Percentiles rank a stretch among this genome's conserved stretches.
phyloP scores from a whole-genome alignment of 2,329 filamentous ascomycete genomes.

The Podosphaera fusca region DNA sequence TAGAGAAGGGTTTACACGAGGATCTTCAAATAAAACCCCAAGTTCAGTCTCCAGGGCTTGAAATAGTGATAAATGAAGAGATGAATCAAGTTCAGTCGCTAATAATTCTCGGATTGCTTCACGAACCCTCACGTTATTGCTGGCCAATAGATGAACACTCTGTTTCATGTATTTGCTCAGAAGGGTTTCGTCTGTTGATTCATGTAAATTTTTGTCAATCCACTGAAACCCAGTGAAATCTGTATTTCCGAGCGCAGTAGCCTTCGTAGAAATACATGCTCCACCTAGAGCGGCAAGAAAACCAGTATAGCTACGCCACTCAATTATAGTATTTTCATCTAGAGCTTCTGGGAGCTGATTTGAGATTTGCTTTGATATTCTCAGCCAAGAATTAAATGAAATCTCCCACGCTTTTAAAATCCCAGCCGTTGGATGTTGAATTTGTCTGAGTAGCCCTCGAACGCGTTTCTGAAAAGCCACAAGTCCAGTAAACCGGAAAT shows the following conservation, averaged over 20 bases:
- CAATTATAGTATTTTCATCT: constrained; percentile 31
- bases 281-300: constrained; percentile 45
- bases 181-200: constrained; percentile 35
- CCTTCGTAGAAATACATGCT: constrained; percentile 37
- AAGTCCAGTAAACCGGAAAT: constrained; percentile 42
- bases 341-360: constrained; percentile 25
- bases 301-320: constrained; percentile 48
- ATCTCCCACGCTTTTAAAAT: constrained; percentile 44
- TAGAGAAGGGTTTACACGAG: constrained; percentile 25
- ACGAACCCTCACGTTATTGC: constrained; percentile 37
- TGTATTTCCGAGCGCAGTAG: constrained; percentile 30
- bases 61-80: constrained; percentile 38
- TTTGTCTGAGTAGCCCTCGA: constrained; percentile 32
- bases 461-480: constrained; percentile 48
- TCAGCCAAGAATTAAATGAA: constrained; percentile 41
- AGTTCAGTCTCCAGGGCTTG: constrained; percentile 41
- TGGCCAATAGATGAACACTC: constrained; percentile 41
- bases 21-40: constrained; percentile 35
- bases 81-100: constrained; percentile 38
- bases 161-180: constrained; percentile 36
- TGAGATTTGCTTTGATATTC: constrained; percentile 38
- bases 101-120: constrained; percentile 45
- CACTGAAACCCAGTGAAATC: constrained; percentile 32
- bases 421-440: constrained; percentile 39
- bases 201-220: constrained; percentile 32